phyloP scores from a whole-genome alignment of 225 moss, liverwort and hornwort species.

The Rhytidiadelphus loreus region DNA sequence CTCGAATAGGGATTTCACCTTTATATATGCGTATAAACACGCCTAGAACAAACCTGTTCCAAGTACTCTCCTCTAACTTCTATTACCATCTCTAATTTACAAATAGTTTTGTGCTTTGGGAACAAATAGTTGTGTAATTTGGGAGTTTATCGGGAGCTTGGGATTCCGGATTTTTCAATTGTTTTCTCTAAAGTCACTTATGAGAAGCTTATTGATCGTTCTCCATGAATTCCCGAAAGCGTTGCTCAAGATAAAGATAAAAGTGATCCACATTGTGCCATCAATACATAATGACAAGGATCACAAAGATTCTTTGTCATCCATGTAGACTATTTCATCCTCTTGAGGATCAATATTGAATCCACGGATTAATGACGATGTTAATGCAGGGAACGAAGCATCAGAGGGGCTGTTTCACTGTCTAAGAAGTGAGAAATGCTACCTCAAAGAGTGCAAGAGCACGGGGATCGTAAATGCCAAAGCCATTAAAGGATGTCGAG shows the following conservation, averaged over 20 bases:
- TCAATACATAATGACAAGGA: not conserved
- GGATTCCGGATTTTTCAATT: not conserved
- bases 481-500: constrained; percentile 34
- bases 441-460: constrained; percentile 80
- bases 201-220: not conserved
- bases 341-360: not conserved
- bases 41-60: too few species aligned
- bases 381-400: not conserved
- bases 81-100: not conserved
- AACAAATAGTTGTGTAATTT: not conserved
- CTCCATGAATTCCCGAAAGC: not conserved
- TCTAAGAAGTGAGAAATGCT: not conserved
- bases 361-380: not conserved
- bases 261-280: not conserved
- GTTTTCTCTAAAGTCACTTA: not conserved
- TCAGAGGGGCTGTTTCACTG: not conserved
- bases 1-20: not conserved
- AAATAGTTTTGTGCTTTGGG: not conserved
- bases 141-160: not conserved
- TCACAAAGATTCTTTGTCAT: not conserved
- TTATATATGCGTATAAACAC: not conserved
- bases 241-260: not conserved
- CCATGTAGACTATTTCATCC: not conserved
- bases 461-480: constrained; percentile 80
- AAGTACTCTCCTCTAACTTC: not conserved